Conservation (phyloP, 257 asterid species). For the Catharanthus roseus region DNA sequence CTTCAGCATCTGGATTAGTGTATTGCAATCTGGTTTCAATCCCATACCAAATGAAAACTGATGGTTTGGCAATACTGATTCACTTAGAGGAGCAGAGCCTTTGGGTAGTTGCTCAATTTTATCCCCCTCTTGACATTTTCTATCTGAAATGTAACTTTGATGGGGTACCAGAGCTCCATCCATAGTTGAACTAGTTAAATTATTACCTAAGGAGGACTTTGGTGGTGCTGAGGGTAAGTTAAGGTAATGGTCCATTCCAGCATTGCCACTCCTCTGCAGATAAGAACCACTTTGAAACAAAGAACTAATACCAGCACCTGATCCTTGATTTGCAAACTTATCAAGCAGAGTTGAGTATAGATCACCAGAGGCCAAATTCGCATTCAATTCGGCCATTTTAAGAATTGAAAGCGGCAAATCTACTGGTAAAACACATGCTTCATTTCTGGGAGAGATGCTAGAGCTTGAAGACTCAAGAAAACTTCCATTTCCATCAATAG, state of each 20-base stretch:
- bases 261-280: slow-evolving; percentile 23
- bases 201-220: slow-evolving; percentile 19
- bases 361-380: slow-evolving; percentile 16
- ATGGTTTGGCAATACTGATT: slow-evolving; percentile 13
- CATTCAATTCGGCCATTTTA: slow-evolving; percentile 22
- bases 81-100: slow-evolving; percentile 17
- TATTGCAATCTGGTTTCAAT: slow-evolving; percentile 18
- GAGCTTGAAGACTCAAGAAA: slow-evolving; percentile 26
- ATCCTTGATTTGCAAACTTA: slow-evolving; percentile 11
- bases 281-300: slow-evolving; percentile 11
- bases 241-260: slow-evolving; percentile 19
- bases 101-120: slow-evolving; percentile 17
- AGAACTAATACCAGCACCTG: slow-evolving; percentile 14
- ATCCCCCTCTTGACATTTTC: slow-evolving; percentile 22
- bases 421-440: background rate
- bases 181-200: slow-evolving; percentile 13
- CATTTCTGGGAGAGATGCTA: slow-evolving; percentile 15
- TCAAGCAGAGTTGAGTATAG: slow-evolving; percentile 13
- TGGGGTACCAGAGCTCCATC: slow-evolving; percentile 10
- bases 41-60: slow-evolving; percentile 18
- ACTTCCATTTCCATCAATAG: slow-evolving; percentile 23
- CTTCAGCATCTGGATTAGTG: slow-evolving; percentile 21
- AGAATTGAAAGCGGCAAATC: slow-evolving; percentile 11
- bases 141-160: slow-evolving; percentile 17
- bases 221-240: slow-evolving; percentile 22